These are phyloP conservation scores for Apostasia ramifera DNA, from an alignment of 106 monocot species.

Conservation along the genomic window DNA sequence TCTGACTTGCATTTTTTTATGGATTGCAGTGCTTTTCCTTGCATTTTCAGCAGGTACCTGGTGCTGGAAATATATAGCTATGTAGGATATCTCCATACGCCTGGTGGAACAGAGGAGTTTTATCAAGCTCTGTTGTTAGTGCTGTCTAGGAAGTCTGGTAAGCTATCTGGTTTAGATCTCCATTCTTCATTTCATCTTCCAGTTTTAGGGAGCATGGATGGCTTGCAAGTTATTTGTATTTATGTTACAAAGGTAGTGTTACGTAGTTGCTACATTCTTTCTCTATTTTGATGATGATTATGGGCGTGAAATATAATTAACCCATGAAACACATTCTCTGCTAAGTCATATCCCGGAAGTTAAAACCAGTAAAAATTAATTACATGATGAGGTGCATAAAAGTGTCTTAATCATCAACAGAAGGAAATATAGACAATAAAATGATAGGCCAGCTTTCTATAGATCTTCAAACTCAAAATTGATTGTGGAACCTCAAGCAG, in stretches of 20 bases:
- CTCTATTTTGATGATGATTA: background rate
- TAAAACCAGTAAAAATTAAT: too few relatives aligned
- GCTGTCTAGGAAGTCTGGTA: background rate
- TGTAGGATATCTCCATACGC: background rate
- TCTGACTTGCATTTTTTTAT: background rate
- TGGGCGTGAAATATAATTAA: background rate
- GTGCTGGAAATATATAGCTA: background rate
- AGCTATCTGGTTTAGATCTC: background rate
- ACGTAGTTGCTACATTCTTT: background rate
- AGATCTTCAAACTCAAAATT: too few relatives aligned
- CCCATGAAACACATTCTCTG: background rate
- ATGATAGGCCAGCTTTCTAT: too few relatives aligned
- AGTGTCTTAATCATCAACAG: too few relatives aligned
- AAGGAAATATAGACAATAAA: too few relatives aligned
- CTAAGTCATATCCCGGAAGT: too few relatives aligned
- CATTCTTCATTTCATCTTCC: background rate
- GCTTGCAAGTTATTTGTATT: background rate
- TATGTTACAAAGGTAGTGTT: background rate
- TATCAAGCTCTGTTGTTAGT: background rate
- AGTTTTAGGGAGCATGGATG: conserved; percentile 1
- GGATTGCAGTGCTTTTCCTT: background rate
- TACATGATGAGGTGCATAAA: too few relatives aligned
- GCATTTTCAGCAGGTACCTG: background rate
- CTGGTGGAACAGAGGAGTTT: background rate
- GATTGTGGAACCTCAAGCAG: too few relatives aligned